phyloP scores from a whole-genome alignment of 2,329 filamentous ascomycete species.

The Cercospora sp. region DNA sequence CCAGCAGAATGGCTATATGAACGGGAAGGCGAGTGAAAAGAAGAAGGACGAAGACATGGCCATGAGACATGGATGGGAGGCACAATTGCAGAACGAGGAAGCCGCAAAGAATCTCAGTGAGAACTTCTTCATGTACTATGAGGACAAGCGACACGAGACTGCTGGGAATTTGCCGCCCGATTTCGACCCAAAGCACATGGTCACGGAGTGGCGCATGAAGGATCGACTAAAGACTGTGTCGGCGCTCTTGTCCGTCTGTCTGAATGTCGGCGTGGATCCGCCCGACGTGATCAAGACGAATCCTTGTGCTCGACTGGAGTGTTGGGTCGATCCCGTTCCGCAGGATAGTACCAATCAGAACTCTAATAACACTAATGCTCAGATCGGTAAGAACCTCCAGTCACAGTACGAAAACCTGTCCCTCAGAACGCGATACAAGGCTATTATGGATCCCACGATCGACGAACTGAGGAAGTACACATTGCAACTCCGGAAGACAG shows the following conservation, averaged over 20 bases:
- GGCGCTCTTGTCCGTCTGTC: constrained; percentile 86
- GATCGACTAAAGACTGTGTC: constrained; percentile 96
- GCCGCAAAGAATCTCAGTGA: constrained; percentile 68
- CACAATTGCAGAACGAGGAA: constrained; percentile 89
- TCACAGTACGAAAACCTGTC: constrained; percentile 94
- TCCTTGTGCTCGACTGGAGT: constrained; percentile 89
- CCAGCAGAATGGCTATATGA: constrained; percentile 7
- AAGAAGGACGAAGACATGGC: constrained; percentile 22
- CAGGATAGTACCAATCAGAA: constrained; percentile 50
- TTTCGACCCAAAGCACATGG: constrained; percentile 39
- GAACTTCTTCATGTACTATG: constrained; percentile 99
- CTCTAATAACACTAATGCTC: constrained; percentile 59
- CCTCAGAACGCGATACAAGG: constrained; percentile 94
- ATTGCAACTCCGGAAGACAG: constrained; percentile 82
- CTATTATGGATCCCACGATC: constrained; percentile 92
- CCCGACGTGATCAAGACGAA: constrained; percentile 95
- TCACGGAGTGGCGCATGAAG: constrained; percentile 96
- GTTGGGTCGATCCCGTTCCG: constrained; percentile 87
- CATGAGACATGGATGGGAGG: constrained; percentile 85
- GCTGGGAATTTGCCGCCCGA: constrained; percentile 77
- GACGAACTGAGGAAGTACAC: constrained; percentile 98
- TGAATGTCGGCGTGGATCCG: constrained; percentile 97
- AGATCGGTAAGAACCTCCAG: constrained; percentile 94
- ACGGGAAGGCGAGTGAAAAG: constrained; percentile 9
- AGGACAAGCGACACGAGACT: constrained; percentile 95